Percentiles rank a stretch among this genome's conserved stretches.
Evolutionary conservation across 257 asterid genomes (phyloP).

Genomic region (Primulina huaijiensis): DNA sequence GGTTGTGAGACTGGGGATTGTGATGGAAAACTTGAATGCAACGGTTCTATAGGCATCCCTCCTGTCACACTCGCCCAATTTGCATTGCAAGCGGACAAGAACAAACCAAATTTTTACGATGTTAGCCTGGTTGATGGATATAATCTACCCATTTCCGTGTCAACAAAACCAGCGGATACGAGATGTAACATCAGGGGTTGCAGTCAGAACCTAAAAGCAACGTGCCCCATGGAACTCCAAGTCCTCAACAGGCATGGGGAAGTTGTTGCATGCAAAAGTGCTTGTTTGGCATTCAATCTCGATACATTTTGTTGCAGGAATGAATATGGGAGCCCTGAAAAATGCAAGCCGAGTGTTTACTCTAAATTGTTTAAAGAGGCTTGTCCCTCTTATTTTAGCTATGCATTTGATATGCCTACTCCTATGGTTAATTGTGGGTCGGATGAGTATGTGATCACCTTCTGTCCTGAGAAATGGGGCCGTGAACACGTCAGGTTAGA

Average conservation of each 20-base stretch:
- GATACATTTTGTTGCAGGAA: conserved; percentile 79
- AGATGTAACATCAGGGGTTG: conserved; percentile 62
- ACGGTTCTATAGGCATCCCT: conserved; percentile 63
- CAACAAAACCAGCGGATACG: conserved; percentile 8
- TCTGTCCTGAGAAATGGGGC: conserved; percentile 74
- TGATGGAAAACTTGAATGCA: conserved; percentile 57
- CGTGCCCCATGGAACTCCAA: conserved; percentile 56
- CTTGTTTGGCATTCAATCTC: conserved; percentile 63
- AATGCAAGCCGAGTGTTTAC: conserved; percentile 59
- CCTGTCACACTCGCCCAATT: conserved; percentile 71
- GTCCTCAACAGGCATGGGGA: conserved; percentile 42
- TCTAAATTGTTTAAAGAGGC: conserved; percentile 67
- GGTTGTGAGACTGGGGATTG: conserved; percentile 86
- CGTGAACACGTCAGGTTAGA: conserved; percentile 25
- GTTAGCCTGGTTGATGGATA: conserved; percentile 83
- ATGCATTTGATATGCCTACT: conserved; percentile 61
- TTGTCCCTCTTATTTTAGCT: conserved; percentile 67
- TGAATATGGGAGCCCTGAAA: conserved; percentile 52
- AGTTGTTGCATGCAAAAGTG: conserved; percentile 83
- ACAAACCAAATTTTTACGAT: conserved; percentile 58
- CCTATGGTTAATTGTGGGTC: conserved; percentile 58
- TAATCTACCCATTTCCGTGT: conserved; percentile 65
- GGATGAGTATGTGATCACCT: conserved; percentile 52
- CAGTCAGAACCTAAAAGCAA: conserved; percentile 33
- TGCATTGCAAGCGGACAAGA: conserved; percentile 43